A percentile compares a stretch with the other conserved stretches of the same genome.
Evolutionary conservation across 345 rosid species (phyloP).

Genomic region (Melaleuca alternifolia): DNA sequence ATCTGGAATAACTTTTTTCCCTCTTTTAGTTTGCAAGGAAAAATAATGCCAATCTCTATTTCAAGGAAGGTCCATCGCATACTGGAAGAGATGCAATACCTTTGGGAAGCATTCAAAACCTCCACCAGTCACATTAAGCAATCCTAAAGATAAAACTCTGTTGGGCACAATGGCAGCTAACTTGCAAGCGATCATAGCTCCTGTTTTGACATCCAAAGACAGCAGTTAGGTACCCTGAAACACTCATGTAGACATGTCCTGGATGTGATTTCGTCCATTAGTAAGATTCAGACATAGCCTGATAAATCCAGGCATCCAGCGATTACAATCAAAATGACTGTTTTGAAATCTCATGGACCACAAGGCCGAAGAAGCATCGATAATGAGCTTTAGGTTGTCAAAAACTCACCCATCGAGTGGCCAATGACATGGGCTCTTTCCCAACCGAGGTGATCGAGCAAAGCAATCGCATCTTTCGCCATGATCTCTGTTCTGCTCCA

Average conservation of each 20-base stretch:
- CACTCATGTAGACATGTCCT: neutral
- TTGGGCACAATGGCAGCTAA: constrained; percentile 78
- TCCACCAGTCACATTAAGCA: constrained; percentile 95
- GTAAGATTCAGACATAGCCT: neutral
- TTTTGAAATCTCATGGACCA: neutral
- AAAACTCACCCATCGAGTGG: constrained; percentile 86
- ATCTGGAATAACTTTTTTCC: neutral
- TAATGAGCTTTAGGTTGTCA: neutral
- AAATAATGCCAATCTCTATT: neutral
- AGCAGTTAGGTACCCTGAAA: neutral
- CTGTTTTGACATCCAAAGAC: constrained; percentile 22
- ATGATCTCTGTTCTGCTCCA: constrained; percentile 58
- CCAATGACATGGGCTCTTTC: constrained; percentile 71
- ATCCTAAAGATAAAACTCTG: constrained; percentile 71
- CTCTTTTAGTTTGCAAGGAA: neutral
- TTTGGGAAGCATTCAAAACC: constrained; percentile 86
- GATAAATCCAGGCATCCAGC: neutral
- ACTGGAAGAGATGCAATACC: constrained; percentile 31
- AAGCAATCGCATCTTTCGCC: constrained; percentile 81
- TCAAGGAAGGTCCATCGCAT: neutral
- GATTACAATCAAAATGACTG: neutral
- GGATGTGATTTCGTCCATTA: neutral
- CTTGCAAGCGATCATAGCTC: constrained; percentile 96
- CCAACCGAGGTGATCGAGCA: constrained; percentile 95
- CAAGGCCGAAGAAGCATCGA: neutral